Evolutionary conservation across 352 stramenopile species (phyloP), one percentile per base, ranked within the genome.

Genomic region (Globisporangium parvum): DNA sequence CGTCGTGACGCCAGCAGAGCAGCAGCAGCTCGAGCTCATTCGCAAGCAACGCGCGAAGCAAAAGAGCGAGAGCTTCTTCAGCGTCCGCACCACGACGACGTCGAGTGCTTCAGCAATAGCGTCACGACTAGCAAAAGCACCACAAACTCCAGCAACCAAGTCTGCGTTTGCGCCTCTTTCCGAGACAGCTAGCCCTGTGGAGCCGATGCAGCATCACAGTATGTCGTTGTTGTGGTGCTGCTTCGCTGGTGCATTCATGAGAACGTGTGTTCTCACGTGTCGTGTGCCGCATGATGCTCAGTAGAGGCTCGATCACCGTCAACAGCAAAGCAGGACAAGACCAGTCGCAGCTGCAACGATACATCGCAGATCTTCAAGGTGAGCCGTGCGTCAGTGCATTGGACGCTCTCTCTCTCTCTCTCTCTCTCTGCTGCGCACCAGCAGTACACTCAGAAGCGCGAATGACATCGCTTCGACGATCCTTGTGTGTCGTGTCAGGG

Each of bases 51-150:
- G 70, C 40, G 53, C 73, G 51, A 40, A 65, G 60, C 18, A 69
- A 17, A 70, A 73, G 37, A 55, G 71, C 24, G 63, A 80, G 44
- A 56, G 64, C 2, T 88, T 86, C 58, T 88, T 86, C 53, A 47
- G 45, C 23, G 49, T 41, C 15, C 49, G 49, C 31, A 26, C 21
- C 21, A n/a, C 17, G n/a, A n/a, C 56, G 6, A 17, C 40, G 20
- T 33, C 39, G 21, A 5, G 11, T 1, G 17, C 23, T 33, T n/a
- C 24, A 17, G 44, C 44, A 37, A 37, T 1, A 2, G 31, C 31
- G 10, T 37, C 31, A 12, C 31, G 31, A 37, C 10, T 12, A 11
- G 10, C 31, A 37, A 37, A 8, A 37, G 31, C 31, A 37, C 31
- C 31, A 37, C 5, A 8, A 37, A 8, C 31, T 11, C 1, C 31